Base-by-base conservation (phyloP, 495 filamentous ascomycete genomes). In the Aspergillus funiculosus region DNA sequence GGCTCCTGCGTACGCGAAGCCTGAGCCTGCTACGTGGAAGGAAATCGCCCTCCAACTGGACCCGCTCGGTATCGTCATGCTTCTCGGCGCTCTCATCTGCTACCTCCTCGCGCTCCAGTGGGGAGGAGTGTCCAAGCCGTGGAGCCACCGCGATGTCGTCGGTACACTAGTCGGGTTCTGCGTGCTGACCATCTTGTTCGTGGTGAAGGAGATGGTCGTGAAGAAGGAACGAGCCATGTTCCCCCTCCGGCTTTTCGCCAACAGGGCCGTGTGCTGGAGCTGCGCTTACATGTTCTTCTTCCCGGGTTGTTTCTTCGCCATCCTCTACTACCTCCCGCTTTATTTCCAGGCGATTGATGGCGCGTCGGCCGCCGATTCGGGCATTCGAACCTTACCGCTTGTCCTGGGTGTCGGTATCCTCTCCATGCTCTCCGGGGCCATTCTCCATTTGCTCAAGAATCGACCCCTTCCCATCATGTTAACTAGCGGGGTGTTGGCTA, bases 41-140 rank as follows among this genome's bases (percentile, higher is more conserved):
- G 21, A 50, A 19, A 44, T 30, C 1, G 9, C 44, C 14, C 39
- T 8, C 15, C 24, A 67, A 37, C 31, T 72, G 24, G 68, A 69
- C 31, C 28, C 64, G 6, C 28, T 58, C 2, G 68, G 68, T 10
- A 46, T 53, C 5, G 6, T 53, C 13, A 48, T 67, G 37, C 46
- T 71, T 7, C 53, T 67, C 22, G 52, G 43, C 29, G 42, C 51
- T 38, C 58, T 71, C 28, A 52, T 65, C 0, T 69, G 59, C 31
- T 45, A 69, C 11, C 42, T 69, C 3, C 49, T 72, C 4, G 66
- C 66, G 0, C 54, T 72, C 6, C 62, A 59, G 31, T 69, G 61
- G 59, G 68, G 65, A n/a, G 66, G 68, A 0, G 24, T 39, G 7
- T 54, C 43, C 0, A 56, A 62, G 35, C 58, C 64, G 0, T 69